phyloP scores from a whole-genome alignment of 805 yeast genomes.

The Metschnikowia santaceciliae region DNA sequence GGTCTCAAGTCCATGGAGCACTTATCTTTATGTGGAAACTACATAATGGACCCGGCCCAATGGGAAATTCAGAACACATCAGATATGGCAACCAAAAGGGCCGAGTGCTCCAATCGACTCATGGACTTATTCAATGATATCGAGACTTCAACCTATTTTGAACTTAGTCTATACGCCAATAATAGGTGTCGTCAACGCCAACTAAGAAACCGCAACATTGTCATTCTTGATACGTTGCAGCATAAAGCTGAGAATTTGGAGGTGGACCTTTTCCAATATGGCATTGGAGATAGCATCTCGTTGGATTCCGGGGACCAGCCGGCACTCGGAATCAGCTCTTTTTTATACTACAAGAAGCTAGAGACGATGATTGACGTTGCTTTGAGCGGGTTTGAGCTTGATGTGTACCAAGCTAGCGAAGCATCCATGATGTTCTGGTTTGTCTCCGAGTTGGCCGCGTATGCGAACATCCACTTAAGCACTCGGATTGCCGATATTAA shows the following conservation, averaged over 20 bases:
- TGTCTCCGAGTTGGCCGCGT: slow-evolving; percentile 44
- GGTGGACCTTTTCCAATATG: slow-evolving; percentile 33
- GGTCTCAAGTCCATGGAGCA: slow-evolving; percentile 35
- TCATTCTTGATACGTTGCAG: slow-evolving; percentile 75
- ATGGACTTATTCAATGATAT: slow-evolving; percentile 31
- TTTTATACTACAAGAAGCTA: slow-evolving; percentile 63
- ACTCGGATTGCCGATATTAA: slow-evolving; percentile 34
- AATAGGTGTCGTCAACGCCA: slow-evolving; percentile 85
- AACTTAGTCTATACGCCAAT: slow-evolving; percentile 31
- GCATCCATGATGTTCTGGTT: slow-evolving; percentile 66
- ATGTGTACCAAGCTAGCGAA: slow-evolving; percentile 71
- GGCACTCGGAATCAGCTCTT: slow-evolving; percentile 66
- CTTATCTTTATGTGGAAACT: slow-evolving; percentile 38
- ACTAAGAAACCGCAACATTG: slow-evolving; percentile 51
- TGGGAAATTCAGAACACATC: slow-evolving; percentile 17
- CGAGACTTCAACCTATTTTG: slow-evolving; percentile 39
- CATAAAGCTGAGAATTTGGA: slow-evolving; percentile 69
- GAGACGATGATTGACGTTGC: slow-evolving; percentile 69
- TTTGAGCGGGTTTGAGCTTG: slow-evolving; percentile 70
- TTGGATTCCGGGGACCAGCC: slow-evolving; percentile 26
- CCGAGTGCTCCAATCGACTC: slow-evolving; percentile 9
- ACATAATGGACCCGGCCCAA: slow-evolving; percentile 25
- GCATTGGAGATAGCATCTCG: slow-evolving; percentile 33
- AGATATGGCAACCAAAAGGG: slow-evolving; percentile 4
- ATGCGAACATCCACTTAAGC: slow-evolving; percentile 40